Conservation (phyloP, 225 moss, liverwort and hornwort species). For the Pleurozium schreberi region DNA sequence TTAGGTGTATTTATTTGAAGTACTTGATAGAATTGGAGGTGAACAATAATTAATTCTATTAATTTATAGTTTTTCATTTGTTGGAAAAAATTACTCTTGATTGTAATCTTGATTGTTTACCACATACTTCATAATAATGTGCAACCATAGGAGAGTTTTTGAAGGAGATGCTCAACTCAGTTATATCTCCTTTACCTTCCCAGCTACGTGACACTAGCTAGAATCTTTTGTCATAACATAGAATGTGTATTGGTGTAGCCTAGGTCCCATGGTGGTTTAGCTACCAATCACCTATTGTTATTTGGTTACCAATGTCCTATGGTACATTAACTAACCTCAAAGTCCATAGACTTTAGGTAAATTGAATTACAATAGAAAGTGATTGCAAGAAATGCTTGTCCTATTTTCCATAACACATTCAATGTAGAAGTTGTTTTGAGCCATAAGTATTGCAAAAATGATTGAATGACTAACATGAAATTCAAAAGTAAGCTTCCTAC, state of each 20-base stretch:
- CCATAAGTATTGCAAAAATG: too few species aligned
- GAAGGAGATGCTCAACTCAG: not conserved
- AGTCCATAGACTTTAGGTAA: not conserved
- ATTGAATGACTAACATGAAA: too few species aligned
- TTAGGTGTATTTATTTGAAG: not conserved
- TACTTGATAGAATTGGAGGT: not conserved
- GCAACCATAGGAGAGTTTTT: not conserved
- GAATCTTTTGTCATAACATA: not conserved
- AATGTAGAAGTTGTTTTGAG: too few species aligned
- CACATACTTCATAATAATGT: not conserved
- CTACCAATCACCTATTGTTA: not conserved
- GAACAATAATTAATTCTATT: not conserved
- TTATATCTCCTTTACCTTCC: not conserved
- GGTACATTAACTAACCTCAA: not conserved
- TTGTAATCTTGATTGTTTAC: not conserved
- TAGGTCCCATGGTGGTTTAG: not conserved
- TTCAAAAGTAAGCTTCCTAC: too few species aligned
- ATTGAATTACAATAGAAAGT: not conserved
- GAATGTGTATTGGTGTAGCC: not conserved
- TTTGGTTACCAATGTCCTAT: not conserved
- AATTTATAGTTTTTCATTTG: not conserved
- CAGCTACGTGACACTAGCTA: not conserved
- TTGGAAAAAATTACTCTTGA: not conserved
- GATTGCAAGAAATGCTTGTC: too few species aligned
- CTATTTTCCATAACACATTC: too few species aligned